These are phyloP conservation scores for Colletotrichum limetticola DNA, from an alignment of 2,329 filamentous ascomycete species.

Conservation along the genomic window DNA sequence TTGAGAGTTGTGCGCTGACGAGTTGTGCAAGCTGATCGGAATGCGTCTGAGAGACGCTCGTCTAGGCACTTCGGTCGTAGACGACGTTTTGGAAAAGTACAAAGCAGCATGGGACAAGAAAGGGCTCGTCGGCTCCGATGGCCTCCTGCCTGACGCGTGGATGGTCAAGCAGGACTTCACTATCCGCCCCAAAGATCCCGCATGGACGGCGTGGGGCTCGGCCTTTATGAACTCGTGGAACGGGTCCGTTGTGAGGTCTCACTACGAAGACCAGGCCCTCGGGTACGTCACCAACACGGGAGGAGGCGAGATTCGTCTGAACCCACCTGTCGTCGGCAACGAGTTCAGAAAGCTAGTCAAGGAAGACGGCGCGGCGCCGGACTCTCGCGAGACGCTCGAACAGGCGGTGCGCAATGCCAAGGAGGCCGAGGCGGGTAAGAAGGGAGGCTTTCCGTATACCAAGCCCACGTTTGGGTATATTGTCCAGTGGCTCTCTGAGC, in stretches of 20 bases:
- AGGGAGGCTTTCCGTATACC: background rate
- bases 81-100: background rate
- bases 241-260: background rate
- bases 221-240: constrained; percentile 13
- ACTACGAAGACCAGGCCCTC: constrained; percentile 37
- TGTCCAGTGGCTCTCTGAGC: constrained; percentile 47
- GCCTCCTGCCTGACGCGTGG: background rate
- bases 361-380: constrained; percentile 27
- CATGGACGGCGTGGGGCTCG: background rate
- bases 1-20: constrained; percentile 39
- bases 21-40: background rate
- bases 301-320: constrained; percentile 39
- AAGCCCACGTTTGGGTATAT: constrained; percentile 37
- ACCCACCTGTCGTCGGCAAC: constrained; percentile 39
- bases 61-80: background rate
- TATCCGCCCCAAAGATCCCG: background rate
- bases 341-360: constrained; percentile 37
- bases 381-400: constrained; percentile 23
- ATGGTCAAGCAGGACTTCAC: background rate
- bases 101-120: background rate
- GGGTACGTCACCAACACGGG: constrained; percentile 42
- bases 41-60: constrained; percentile 33
- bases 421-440: background rate
- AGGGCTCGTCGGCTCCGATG: background rate
- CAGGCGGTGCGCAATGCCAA: background rate